A percentile compares a stretch with the other conserved stretches of the same genome.
phyloP scores from a whole-genome alignment of 805 yeast species.

The Yarrowia sp. region DNA sequence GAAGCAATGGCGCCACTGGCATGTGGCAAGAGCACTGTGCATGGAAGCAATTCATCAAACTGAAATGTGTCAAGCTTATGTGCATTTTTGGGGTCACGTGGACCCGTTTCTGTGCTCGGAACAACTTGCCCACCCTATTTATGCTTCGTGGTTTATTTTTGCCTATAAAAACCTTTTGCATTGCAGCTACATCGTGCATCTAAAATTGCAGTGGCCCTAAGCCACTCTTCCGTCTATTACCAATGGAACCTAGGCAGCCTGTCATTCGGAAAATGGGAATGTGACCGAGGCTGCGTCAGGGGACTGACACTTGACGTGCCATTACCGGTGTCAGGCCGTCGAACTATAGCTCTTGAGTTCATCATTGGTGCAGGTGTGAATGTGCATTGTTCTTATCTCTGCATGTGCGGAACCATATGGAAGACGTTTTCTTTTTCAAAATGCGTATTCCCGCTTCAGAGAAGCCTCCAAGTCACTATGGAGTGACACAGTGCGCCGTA shows the following conservation, averaged over 20 bases:
- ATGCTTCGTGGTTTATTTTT: not conserved
- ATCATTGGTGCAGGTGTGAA: not conserved
- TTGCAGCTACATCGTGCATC: not conserved
- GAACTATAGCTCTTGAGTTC: not conserved
- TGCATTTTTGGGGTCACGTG: no score
- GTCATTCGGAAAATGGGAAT: no score
- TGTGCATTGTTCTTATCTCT: not conserved
- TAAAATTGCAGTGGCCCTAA: not conserved
- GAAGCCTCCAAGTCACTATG: not conserved
- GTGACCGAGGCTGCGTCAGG: no score
- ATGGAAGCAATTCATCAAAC: not conserved
- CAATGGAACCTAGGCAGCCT: no score
- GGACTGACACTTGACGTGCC: not conserved
- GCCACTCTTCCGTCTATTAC: no score
- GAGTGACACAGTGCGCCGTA: not conserved
- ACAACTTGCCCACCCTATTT: not conserved
- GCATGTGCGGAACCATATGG: no score
- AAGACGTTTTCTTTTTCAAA: no score
- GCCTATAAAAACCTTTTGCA: not conserved
- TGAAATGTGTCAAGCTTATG: not conserved
- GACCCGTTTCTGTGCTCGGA: no score
- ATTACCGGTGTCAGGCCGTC: not conserved
- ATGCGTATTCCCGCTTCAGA: no score
- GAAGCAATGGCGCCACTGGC: conserved; percentile 2
- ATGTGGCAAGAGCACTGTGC: not conserved